These are phyloP conservation scores for Phytophthora vignae DNA, from an alignment of 352 stramenopile genomes.

Conservation along the genomic window DNA sequence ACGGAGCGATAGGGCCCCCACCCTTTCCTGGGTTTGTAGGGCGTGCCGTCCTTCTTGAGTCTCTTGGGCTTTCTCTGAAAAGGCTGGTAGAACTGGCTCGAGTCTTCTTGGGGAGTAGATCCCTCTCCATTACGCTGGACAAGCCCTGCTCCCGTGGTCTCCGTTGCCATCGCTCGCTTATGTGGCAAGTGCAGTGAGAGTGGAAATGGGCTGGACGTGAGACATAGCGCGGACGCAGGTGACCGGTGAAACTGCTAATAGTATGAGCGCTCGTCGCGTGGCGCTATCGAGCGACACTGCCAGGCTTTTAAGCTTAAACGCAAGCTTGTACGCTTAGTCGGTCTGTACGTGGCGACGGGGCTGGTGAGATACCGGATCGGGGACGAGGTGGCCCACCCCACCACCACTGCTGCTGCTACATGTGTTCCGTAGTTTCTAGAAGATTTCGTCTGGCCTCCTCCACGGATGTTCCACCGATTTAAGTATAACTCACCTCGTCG, in stretches of 20 bases:
- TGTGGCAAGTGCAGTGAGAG: neutral
- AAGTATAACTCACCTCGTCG: too few species aligned
- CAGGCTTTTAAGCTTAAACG: too few species aligned
- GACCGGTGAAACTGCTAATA: constrained; percentile 4
- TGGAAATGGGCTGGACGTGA: neutral
- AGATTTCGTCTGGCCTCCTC: too few species aligned
- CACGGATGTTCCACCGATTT: too few species aligned
- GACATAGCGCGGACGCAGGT: neutral
- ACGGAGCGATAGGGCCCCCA: constrained; percentile 44
- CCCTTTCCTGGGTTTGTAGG: constrained; percentile 5
- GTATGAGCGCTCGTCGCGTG: neutral
- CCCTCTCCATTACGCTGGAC: neutral
- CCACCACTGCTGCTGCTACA: too few species aligned
- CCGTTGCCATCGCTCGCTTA: neutral
- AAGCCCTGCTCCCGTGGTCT: neutral
- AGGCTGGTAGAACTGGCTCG: neutral
- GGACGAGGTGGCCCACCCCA: too few species aligned
- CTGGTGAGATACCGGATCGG: too few species aligned
- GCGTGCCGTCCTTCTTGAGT: constrained; percentile 8
- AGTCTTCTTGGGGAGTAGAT: neutral
- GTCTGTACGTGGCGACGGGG: too few species aligned
- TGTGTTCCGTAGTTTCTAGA: too few species aligned
- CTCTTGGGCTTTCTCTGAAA: constrained; percentile 8
- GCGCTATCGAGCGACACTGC: too few species aligned
- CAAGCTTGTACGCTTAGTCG: too few species aligned